A percentile compares a stretch with the other conserved stretches of the same genome.
Conservation (phyloP, 2,329 filamentous ascomycete genomes). For the Aspergillus carbonarius region DNA sequence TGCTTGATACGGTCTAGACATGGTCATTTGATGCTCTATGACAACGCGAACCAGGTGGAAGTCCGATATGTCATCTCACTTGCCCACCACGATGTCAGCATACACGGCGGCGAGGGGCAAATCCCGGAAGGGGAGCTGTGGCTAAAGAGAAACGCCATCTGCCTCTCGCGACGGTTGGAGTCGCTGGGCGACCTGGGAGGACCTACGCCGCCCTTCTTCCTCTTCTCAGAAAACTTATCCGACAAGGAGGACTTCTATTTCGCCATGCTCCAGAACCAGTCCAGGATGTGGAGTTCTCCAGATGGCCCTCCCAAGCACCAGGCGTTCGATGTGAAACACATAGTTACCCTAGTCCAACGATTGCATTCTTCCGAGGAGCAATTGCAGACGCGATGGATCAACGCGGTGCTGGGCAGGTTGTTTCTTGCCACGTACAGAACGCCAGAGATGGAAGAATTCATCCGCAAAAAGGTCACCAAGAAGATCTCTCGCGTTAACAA, state of each 20-base stretch:
- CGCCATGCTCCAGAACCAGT: slow-evolving; percentile 80
- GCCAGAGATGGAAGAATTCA: slow-evolving; percentile 71
- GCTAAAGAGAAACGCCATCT: slow-evolving; percentile 90
- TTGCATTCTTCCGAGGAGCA: slow-evolving; percentile 92
- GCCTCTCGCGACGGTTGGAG: slow-evolving; percentile 66
- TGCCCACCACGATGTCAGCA: slow-evolving; percentile 75
- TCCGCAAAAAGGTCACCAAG: slow-evolving; percentile 85
- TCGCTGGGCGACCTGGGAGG: slow-evolving; percentile 54
- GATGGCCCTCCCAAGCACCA: slow-evolving; percentile 66
- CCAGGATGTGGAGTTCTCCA: slow-evolving; percentile 60
- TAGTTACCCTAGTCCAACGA: slow-evolving; percentile 84
- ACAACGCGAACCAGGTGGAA: slow-evolving; percentile 91
- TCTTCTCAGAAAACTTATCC: slow-evolving; percentile 93
- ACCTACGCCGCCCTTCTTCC: slow-evolving; percentile 77
- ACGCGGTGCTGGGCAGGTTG: slow-evolving; percentile 82
- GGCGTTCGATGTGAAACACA: slow-evolving; percentile 78
- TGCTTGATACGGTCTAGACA: slow-evolving; percentile 56
- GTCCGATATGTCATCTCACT: slow-evolving; percentile 95
- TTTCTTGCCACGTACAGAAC: slow-evolving; percentile 90
- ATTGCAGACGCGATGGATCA: slow-evolving; percentile 86
- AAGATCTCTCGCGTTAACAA: slow-evolving; percentile 94
- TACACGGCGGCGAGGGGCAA: slow-evolving; percentile 75
- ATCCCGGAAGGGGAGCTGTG: slow-evolving; percentile 92
- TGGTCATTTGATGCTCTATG: slow-evolving; percentile 95
- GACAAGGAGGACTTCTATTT: slow-evolving; percentile 99